Conservation (phyloP, 2,329 filamentous ascomycete genomes). For the Apiospora hydei region DNA sequence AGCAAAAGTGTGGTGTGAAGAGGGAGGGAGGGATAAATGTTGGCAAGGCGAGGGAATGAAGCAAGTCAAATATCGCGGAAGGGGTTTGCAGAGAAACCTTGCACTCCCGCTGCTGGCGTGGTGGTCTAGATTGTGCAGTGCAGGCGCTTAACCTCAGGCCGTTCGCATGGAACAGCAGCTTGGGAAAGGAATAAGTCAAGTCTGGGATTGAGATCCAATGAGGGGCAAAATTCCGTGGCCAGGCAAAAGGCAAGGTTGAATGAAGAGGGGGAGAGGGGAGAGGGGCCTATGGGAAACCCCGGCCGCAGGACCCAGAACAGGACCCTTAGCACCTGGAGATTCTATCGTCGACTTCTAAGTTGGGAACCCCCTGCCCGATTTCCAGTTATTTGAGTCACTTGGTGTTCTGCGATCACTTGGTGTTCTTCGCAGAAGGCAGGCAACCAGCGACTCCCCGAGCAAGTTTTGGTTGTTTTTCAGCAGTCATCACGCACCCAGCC, state of each 20-base stretch:
- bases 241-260: not conserved
- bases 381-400: constrained; percentile 5
- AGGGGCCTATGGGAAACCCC: constrained; percentile 13
- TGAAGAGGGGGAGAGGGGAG: not conserved
- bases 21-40: not conserved
- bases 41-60: constrained; percentile 3
- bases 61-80: constrained; percentile 8
- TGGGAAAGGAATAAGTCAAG: not conserved
- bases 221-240: constrained; percentile 12
- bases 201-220: constrained; percentile 14
- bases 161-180: constrained; percentile 9
- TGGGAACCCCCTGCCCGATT: not conserved
- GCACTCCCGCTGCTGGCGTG: not conserved
- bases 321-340: constrained; percentile 6
- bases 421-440: not conserved
- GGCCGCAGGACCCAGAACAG: constrained; percentile 13
- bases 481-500: constrained; percentile 16
- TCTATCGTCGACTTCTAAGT: not conserved
- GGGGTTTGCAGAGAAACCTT: constrained; percentile 3
- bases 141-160: constrained; percentile 14
- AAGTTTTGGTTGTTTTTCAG: not conserved
- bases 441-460: not conserved
- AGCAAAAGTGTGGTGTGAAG: constrained; percentile 3
- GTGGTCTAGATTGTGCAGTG: not conserved
- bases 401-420: not conserved